Evolutionary conservation across 768 basidiomycete species (phyloP).

Genomic region (Coprinopsis marcescibilis): DNA sequence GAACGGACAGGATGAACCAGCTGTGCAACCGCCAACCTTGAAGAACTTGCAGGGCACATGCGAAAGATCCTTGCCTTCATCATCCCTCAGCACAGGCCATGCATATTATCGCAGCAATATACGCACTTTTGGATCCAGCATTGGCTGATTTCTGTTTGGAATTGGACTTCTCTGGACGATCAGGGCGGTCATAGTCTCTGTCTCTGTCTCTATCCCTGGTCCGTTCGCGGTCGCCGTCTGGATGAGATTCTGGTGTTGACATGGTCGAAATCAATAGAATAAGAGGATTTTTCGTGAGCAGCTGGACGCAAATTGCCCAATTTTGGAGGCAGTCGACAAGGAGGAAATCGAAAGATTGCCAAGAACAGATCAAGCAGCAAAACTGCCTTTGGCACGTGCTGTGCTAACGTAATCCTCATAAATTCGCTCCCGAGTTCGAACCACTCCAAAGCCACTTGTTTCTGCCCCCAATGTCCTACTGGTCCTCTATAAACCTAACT

Average conservation of each 20-base stretch:
- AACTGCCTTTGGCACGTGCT: background rate
- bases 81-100: background rate
- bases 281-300: background rate
- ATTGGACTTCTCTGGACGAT: background rate
- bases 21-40: slow-evolving; percentile 91
- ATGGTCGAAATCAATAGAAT: background rate
- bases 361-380: background rate
- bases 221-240: background rate
- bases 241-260: background rate
- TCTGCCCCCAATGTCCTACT: no score
- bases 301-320: background rate
- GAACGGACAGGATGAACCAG: slow-evolving; percentile 93
- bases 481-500: no score
- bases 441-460: no score
- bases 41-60: slow-evolving; percentile 99
- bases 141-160: background rate
- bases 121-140: no score
- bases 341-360: background rate
- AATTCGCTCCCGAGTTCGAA: no score
- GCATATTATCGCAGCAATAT: background rate
- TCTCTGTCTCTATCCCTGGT: background rate
- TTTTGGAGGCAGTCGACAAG: background rate
- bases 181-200: background rate
- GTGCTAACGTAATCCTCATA: background rate
- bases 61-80: slow-evolving; percentile 77